phyloP scores from a whole-genome alignment of 345 rosid species.

The Citrus mangshanensis region DNA sequence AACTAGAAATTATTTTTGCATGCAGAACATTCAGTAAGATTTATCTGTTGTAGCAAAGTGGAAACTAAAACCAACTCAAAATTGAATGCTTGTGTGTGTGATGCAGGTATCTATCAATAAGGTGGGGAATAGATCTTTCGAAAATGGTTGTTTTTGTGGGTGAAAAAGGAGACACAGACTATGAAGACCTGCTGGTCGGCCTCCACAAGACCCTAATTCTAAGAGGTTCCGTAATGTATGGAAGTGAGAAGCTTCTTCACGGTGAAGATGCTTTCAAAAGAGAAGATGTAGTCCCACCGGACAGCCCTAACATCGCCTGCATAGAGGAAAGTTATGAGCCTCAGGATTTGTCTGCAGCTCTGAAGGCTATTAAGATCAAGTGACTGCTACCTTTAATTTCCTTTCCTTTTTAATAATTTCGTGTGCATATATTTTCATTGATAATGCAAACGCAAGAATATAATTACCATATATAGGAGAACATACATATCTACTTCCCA shows the following conservation, averaged over 20 bases:
- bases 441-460: conserved; percentile 14
- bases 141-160: conserved; percentile 66
- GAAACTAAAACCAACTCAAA: background rate
- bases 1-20: background rate
- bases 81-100: conserved; percentile 6
- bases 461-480: conserved; percentile 9
- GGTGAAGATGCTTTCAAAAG: conserved; percentile 57
- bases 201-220: conserved; percentile 66
- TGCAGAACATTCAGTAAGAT: background rate
- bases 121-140: conserved; percentile 74
- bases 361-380: conserved; percentile 47
- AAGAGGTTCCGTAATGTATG: conserved; percentile 49
- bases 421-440: conserved; percentile 6
- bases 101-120: conserved; percentile 76
- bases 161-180: conserved; percentile 82
- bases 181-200: conserved; percentile 64
- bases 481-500: conserved; percentile 4
- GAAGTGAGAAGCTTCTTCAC: conserved; percentile 60
- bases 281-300: conserved; percentile 49
- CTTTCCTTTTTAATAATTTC: background rate
- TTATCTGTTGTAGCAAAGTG: background rate
- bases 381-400: conserved; percentile 24
- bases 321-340: conserved; percentile 39
- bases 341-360: conserved; percentile 43
- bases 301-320: conserved; percentile 42